Evolutionary conservation across 179 eudicot genomes (phyloP).

Genomic region (Beta lomatogona): DNA sequence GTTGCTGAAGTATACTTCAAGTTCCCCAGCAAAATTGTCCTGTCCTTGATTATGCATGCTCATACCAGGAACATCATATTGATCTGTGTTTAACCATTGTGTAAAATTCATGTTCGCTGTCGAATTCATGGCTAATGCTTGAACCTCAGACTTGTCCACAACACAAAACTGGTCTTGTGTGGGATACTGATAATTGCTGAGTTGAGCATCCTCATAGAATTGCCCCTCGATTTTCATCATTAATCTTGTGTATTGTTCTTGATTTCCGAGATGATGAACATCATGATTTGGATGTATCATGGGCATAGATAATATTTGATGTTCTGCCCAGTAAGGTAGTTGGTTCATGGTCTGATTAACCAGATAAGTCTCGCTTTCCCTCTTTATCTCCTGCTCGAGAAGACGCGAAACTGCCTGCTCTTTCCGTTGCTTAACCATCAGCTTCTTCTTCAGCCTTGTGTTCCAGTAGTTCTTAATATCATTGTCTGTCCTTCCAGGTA

Average conservation of each 20-base stretch:
- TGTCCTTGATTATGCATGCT: constrained; percentile 30
- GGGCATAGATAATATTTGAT: constrained; percentile 21
- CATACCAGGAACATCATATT: constrained; percentile 8
- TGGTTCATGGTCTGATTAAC: constrained; percentile 34
- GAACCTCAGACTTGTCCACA: constrained; percentile 16
- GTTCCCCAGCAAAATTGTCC: constrained; percentile 29
- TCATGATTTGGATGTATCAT: constrained; percentile 19
- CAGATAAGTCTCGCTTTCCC: constrained; percentile 34
- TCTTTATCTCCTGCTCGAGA: constrained; percentile 41
- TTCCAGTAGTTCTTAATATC: constrained; percentile 86
- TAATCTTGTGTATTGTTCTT: constrained; percentile 32
- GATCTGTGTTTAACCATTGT: constrained; percentile 25
- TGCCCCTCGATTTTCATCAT: constrained; percentile 34
- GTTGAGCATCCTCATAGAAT: constrained; percentile 26
- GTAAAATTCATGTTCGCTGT: constrained; percentile 13
- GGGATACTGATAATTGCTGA: constrained; percentile 22
- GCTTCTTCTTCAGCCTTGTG: constrained; percentile 72
- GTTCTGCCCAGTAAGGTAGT: constrained; percentile 40
- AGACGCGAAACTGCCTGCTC: constrained; percentile 39
- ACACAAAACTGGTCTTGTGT: constrained; percentile 34
- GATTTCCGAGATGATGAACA: constrained; percentile 16
- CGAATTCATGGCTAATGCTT: constrained; percentile 22
- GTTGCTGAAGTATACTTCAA: constrained; percentile 26
- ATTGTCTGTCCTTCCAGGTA: constrained; percentile 79
- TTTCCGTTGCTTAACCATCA: constrained; percentile 55